phyloP scores from a whole-genome alignment of 1,139 yeast species.

The Protomyces lactucae-debilis region DNA sequence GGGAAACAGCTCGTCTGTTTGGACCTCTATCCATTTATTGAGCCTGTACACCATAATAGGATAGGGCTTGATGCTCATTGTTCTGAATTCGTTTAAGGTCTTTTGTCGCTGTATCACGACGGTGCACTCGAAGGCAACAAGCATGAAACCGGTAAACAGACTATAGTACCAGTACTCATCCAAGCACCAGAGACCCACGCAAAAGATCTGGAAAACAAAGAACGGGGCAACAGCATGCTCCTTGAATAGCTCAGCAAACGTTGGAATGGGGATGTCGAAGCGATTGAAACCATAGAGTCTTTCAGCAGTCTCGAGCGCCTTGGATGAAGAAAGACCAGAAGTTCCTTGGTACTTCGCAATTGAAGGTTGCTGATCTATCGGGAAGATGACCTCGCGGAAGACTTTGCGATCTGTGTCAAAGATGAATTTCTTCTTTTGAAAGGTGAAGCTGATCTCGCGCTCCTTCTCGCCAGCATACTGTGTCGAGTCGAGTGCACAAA shows the following conservation, averaged over 20 bases:
- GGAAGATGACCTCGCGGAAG: slow-evolving; percentile 78
- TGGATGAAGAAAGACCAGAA: slow-evolving; percentile 50
- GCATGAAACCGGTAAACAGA: slow-evolving; percentile 83
- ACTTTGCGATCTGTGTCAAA: slow-evolving; percentile 51
- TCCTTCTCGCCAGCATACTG: slow-evolving; percentile 47
- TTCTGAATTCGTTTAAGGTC: slow-evolving; percentile 89
- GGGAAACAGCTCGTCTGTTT: slow-evolving; percentile 76
- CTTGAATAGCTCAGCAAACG: slow-evolving; percentile 81
- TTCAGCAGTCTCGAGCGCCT: slow-evolving; percentile 51
- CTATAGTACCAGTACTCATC: slow-evolving; percentile 98
- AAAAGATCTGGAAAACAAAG: slow-evolving; percentile 91
- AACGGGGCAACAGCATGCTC: slow-evolving; percentile 99
- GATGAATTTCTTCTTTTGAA: slow-evolving; percentile 89
- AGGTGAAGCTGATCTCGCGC: slow-evolving; percentile 64
- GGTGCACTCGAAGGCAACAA: slow-evolving; percentile 87
- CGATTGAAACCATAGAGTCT: slow-evolving; percentile 76
- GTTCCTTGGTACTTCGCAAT: slow-evolving; percentile 56
- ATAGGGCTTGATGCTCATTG: slow-evolving; percentile 96
- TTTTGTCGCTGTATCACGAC: slow-evolving; percentile 93
- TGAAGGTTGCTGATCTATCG: slow-evolving; percentile 60
- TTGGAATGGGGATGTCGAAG: slow-evolving; percentile 93
- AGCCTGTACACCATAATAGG: slow-evolving; percentile 67
- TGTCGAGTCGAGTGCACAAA: slow-evolving; percentile 43
- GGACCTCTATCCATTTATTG: slow-evolving; percentile 61
- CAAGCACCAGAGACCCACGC: slow-evolving; percentile 93